Base-by-base conservation (phyloP, 73 alveolate genomes). In the Stentor coeruleus region DNA sequence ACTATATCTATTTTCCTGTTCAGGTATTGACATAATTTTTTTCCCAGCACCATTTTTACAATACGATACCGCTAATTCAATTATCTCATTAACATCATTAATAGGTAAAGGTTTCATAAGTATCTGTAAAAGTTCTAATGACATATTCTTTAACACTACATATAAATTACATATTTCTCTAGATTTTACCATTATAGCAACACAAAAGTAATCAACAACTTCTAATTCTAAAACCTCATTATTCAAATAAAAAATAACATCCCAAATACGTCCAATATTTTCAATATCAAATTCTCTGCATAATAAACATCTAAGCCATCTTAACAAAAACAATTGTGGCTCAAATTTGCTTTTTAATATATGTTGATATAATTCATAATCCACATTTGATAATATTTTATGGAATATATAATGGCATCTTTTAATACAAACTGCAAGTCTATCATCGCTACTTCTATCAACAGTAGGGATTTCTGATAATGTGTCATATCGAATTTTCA, bases 281-380 rank as follows among this genome's bases (percentile, higher is more conserved):
- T 35, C 72, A 39, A 83, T 58, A 26, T 28, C 49, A 58, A 83
- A 83, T 74, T 83, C 88, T 83, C 79, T 74, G 0, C 84, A 40
- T 31, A 83, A 83, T 14, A 66, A 49, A 38, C 84, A 73, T 58
- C 76, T 74, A 74, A 83, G 80, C 88, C 88, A 83, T 39, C 79
- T 73, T 31, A 55, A 28, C 74, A 83, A 28, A 83, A 83, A 59
- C 20, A 83, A 37, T 40, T 83, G 76, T 38, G 77, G 88, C 38
- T 83, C 88, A 39, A 83, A 73, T 74, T 83, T 66, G 26, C 39
- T 30, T 59, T 83, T 83, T 84, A 58, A 42, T 55, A 83, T 38
- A 74, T 83, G 77, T 20, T 38, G 77, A 83, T 74, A 66, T 14
- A 83, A 77, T 38, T 58, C 31, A 35, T 41, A 39, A 38, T 83